Evolutionary conservation across 139 green algal species (phyloP).

Genomic region (Picochlorum sp.): DNA sequence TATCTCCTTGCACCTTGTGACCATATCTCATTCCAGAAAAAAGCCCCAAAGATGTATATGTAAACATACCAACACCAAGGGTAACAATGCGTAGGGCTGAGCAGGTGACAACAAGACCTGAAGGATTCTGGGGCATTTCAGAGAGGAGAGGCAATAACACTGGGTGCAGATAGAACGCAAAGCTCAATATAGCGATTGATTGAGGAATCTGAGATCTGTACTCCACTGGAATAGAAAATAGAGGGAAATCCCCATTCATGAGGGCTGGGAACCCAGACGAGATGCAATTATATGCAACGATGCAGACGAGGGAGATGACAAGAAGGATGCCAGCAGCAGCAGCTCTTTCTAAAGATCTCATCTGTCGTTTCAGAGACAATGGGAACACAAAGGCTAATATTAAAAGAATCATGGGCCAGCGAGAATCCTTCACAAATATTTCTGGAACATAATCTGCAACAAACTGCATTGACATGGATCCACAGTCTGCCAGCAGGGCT

Average conservation of each 20-base stretch:
- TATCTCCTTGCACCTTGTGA: constrained; percentile 29
- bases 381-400: constrained; percentile 3
- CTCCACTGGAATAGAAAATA: constrained; percentile 20
- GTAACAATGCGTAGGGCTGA: constrained; percentile 29
- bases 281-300: constrained; percentile 29
- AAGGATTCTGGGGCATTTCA: constrained; percentile 38
- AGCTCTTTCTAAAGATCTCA: constrained; percentile 44
- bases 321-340: constrained; percentile 53
- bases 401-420: neutral
- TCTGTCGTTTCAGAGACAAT: neutral
- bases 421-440: neutral
- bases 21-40: constrained; percentile 44
- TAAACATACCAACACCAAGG: constrained; percentile 11
- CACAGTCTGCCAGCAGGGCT: constrained; percentile 61
- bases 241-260: constrained; percentile 43
- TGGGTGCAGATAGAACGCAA: constrained; percentile 51
- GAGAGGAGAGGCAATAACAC: constrained; percentile 47
- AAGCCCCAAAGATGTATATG: constrained; percentile 37
- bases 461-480: constrained; percentile 28
- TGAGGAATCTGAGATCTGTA: constrained; percentile 26
- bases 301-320: constrained; percentile 39
- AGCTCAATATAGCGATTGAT: constrained; percentile 37
- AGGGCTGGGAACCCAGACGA: constrained; percentile 55
- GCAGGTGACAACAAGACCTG: constrained; percentile 24
- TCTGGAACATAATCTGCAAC: neutral